phyloP scores from a whole-genome alignment of 345 rosid genomes.

The Ricinus communis region DNA sequence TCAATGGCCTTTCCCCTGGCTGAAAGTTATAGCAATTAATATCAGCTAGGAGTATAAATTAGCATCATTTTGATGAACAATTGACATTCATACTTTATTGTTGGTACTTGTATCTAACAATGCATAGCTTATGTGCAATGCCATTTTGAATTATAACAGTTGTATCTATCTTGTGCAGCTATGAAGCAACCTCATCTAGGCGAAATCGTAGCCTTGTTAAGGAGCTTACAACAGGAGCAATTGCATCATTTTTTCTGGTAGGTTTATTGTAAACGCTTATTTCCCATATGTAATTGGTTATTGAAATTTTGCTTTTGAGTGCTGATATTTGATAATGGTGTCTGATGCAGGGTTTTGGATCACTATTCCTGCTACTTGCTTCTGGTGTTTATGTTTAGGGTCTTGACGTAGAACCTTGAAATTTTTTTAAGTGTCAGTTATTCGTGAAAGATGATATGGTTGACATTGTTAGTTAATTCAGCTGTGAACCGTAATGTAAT shows the following conservation, averaged over 20 bases:
- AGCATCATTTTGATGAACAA: too few species aligned
- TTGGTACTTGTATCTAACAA: neutral
- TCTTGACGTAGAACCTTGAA: constrained; percentile 12
- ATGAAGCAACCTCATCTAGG: constrained; percentile 85
- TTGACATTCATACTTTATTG: too few species aligned
- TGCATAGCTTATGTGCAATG: neutral
- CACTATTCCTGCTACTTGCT: constrained; percentile 85
- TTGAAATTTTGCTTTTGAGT: neutral
- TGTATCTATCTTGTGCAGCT: constrained; percentile 42
- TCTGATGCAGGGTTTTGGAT: constrained; percentile 84
- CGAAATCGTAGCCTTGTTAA: constrained; percentile 62
- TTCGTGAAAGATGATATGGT: constrained; percentile 12
- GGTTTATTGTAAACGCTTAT: neutral
- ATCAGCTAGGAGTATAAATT: too few species aligned
- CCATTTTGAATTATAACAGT: constrained; percentile 4
- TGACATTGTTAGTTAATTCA: constrained; percentile 15
- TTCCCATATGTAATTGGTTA: neutral
- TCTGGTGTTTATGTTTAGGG: constrained; percentile 79
- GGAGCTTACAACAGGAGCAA: constrained; percentile 70
- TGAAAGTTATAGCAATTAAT: neutral
- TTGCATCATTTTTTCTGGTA: constrained; percentile 88
- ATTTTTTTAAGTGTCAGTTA: constrained; percentile 18
- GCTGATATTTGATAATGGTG: constrained; percentile 14
- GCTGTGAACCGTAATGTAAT: constrained; percentile 2
- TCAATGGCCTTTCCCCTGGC: neutral